Base-by-base conservation (phyloP, 164 flowering plant species). In the Magnolia sinica region DNA sequence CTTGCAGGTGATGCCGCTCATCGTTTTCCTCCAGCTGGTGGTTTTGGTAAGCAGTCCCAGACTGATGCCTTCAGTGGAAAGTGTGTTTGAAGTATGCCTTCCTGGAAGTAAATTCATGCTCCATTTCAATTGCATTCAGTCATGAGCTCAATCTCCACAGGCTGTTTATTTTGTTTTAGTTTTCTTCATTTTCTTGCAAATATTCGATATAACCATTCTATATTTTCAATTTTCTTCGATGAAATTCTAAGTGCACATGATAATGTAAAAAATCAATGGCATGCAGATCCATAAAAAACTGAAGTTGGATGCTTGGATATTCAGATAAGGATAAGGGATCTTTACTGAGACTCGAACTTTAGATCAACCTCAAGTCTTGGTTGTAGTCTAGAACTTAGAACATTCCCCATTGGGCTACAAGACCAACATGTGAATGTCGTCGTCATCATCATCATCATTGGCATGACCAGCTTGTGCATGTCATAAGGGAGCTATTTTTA, bases 1-100 rank as follows among this genome's bases (percentile, higher is more conserved):
- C 94, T 96, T 84, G 95, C 87, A 85, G 99, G 97, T 86, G 99
- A 96, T 88, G 99, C 98, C 31, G 96, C 97, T 83, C 98, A 94
- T 78, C 95, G 97, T 50, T 96, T 96, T 74, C 99, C 99, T 74
- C 99, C 98, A 64, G 96, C 99, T 84, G 99, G 99, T 86, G 99
- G 98, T 77, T 96, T 96, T 85, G 98, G 98, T 92, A 74, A 83
- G 91, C 84, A 4, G 76, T 45, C n/a, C 31, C 29, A 64, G 76
- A 74, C 68, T 69, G 14, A 19, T 75, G 37, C 19, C 3, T 68
- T 68, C 29, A n/a, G 50, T 55, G 4, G 73, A 8, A 50, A 8
- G 51, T 5, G 37, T 11, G 2, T 9, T 31, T 24, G 22, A 2
- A 8, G 22, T 37, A 19, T 67, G 19, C 69, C 29, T 22, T 49